These are phyloP conservation scores for Pyronema domesticum DNA, from an alignment of 495 filamentous ascomycete genomes.

Conservation along the genomic window DNA sequence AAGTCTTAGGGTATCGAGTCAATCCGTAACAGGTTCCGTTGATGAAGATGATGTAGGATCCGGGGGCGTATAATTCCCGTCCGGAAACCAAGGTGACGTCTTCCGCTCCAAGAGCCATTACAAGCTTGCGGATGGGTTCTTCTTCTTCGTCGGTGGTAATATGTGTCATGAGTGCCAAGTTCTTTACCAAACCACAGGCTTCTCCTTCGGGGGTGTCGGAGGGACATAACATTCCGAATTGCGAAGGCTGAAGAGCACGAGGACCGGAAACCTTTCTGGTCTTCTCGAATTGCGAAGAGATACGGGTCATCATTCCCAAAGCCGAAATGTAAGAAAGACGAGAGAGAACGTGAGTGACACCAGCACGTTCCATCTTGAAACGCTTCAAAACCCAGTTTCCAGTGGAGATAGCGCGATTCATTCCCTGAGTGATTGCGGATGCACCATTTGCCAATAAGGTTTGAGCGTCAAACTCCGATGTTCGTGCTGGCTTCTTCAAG, in stretches of 20 bases:
- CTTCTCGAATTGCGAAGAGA: slow-evolving; percentile 96
- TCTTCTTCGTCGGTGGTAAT: slow-evolving; percentile 93
- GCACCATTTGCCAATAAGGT: slow-evolving; percentile 58
- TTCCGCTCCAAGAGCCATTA: slow-evolving; percentile 62
- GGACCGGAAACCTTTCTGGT: slow-evolving; percentile 89
- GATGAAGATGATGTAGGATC: slow-evolving; percentile 79
- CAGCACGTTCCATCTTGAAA: slow-evolving; percentile 95
- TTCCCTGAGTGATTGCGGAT: slow-evolving; percentile 66
- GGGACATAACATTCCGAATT: slow-evolving; percentile 93
- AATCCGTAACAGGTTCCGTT: slow-evolving; percentile 85
- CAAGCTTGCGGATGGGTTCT: slow-evolving; percentile 60
- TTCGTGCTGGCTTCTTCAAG: slow-evolving; percentile 71
- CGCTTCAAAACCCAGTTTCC: slow-evolving; percentile 95
- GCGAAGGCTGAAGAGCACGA: slow-evolving; percentile 85
- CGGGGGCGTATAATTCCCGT: slow-evolving; percentile 61
- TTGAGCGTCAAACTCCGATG: slow-evolving; percentile 68
- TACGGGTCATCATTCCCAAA: slow-evolving; percentile 99
- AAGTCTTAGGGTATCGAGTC: slow-evolving; percentile 64
- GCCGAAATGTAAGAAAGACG: slow-evolving; percentile 91
- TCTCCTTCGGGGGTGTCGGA: slow-evolving; percentile 98
- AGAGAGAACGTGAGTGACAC: slow-evolving; percentile 91
- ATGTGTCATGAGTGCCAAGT: slow-evolving; percentile 96
- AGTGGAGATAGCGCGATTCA: slow-evolving; percentile 86
- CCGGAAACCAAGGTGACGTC: slow-evolving; percentile 38
- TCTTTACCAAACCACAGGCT: slow-evolving; percentile 94